Evolutionary conservation across 1,284 basidiomycete species (phyloP), one percentile per base, ranked within the genome.

Genomic region (Quambalaria eucalypti): DNA sequence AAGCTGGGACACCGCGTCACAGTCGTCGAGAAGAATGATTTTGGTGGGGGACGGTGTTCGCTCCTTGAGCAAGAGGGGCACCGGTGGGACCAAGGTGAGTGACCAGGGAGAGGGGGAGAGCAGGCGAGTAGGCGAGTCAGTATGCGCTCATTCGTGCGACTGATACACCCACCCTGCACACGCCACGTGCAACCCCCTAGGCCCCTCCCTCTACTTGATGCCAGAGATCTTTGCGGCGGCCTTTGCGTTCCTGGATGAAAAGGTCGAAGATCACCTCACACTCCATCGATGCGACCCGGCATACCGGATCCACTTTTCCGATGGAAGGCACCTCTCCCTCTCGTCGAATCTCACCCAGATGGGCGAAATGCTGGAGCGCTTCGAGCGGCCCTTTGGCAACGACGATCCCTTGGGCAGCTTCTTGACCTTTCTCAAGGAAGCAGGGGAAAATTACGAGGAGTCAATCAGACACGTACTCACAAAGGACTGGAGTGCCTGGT

Each of bases 31-130:
- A 78, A 64, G 54, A 68, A 71, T 56, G 31, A 44, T 2, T 60
- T 57, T 33, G 77, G 77, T 6, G 80, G 80, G 2, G 81, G 81
- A 10, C 69, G 80, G 61, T 82, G 81, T 69, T 79, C 78, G 55
- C 66, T 81, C 55, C 77, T 81, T 47, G 75, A 78, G 51, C 75
- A 78, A 52, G 75, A 78, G 28, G 79, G 79, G 1, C 79, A 80
- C 60, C 62, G 74, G 48, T 77, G 76, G 66, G 72, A 76, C 52
- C 72, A 78, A 66, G 66, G 66, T 46, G 42, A 46, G 42, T 23
- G 5, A 21, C 12, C 36, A 21, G 16, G 36, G 5, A 12, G 31
- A 12, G 36, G 21, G 36, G 21, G n/a, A n/a, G n/a, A n/a, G n/a
- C n/a, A n/a, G n/a, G n/a, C n/a, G n/a, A n/a, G n/a, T n/a, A n/a